These are phyloP conservation scores for Plectranthus barbatus DNA, from an alignment of 257 asterid species.

Conservation along the genomic window DNA sequence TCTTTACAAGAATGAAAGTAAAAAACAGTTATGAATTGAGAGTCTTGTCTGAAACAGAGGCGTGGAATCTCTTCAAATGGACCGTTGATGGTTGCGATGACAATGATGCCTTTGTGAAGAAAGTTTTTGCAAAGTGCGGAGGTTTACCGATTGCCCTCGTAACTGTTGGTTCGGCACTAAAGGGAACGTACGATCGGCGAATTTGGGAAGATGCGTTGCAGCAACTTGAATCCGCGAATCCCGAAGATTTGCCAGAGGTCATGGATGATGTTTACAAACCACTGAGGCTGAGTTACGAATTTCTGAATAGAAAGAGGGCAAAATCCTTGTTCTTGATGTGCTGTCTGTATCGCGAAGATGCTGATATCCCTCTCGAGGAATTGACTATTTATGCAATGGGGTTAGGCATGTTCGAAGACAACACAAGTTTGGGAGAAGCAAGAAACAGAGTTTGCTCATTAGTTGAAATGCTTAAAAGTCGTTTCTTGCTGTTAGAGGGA, in stretches of 20 bases:
- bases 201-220: constrained; percentile 17
- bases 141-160: constrained; percentile 24
- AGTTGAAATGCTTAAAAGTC: too few relatives aligned
- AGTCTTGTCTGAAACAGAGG: constrained; percentile 10
- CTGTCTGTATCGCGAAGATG: constrained; percentile 13
- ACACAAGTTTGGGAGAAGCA: neutral
- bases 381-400: constrained; percentile 10
- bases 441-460: constrained; percentile 2
- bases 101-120: neutral
- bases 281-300: too few relatives aligned
- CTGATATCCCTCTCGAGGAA: neutral
- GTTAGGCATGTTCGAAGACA: neutral
- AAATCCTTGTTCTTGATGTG: too few relatives aligned
- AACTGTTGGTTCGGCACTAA: constrained; percentile 12
- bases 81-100: neutral
- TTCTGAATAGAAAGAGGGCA: too few relatives aligned
- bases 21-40: neutral
- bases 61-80: constrained; percentile 19
- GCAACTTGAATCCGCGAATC: neutral
- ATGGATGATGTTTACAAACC: neutral
- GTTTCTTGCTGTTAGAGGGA: constrained; percentile 4
- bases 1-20: neutral
- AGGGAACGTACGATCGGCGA: neutral
- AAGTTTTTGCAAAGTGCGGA: constrained; percentile 10
- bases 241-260: neutral